Evolutionary conservation across 1,139 yeast species (phyloP), one percentile per base, ranked within the genome.

Genomic region (Pneumocystis carinii): DNA sequence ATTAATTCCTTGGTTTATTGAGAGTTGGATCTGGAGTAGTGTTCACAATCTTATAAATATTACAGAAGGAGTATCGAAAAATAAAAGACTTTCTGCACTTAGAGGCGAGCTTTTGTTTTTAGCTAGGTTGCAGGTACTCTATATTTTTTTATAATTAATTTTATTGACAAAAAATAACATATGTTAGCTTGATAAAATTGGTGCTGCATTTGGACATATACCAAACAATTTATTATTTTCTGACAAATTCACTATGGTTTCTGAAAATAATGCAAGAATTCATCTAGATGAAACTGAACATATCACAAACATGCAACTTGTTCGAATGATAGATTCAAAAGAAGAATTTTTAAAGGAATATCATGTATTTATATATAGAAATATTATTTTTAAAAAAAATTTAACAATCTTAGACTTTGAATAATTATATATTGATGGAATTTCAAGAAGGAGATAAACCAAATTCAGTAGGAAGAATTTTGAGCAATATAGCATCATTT

Each of bases 381-480:
- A 41, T 41, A 10, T 24, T 48, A 6, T 24, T 24, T 41, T 24
- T 32, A 32, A 7, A 32, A 17, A 48, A 24, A 48, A 24, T 24
- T 17, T 48, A 48, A 48, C 27, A 48, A 24, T 14, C 29, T 32
- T 67, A 15, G 55, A 70, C 3, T 64, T 68, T 41, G 69, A 71
- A 3, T 69, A 73, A 1, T 70, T 73, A 36, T 63, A 65, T 1
- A 66, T 68, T 39, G 75, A 73, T 55, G 72, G 70, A 1, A 63
- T 68, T 1, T 79, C 77, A 64, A 73, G 72, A 63, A 68, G 71
- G 29, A 70, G 69, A 29, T 77, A 75, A 64, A 65, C 79, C 65
- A 66, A 70, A 2, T 67, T 79, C 3, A 83, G 86, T 0, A 78
- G 76, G 56, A 71, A 69, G 62, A 77, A 81, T 0, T 77, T 81